These are phyloP conservation scores for Salix brachista DNA, from an alignment of 345 rosid genomes.

Conservation along the genomic window DNA sequence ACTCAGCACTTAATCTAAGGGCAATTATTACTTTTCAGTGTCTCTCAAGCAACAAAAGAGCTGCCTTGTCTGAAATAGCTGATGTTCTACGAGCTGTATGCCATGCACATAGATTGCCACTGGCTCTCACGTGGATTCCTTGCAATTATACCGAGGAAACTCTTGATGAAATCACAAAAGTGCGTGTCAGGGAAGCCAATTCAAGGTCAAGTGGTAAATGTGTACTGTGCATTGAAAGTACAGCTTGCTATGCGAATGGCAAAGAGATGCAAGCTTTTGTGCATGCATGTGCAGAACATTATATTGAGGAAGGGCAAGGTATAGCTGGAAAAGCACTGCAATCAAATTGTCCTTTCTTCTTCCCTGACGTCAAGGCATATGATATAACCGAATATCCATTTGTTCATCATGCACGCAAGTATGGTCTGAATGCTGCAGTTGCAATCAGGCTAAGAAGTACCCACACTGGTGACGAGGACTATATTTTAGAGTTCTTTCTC, in stretches of 20 bases:
- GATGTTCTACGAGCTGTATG: conserved; percentile 80
- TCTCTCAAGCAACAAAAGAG: conserved; percentile 62
- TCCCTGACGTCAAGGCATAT: conserved; percentile 68
- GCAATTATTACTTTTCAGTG: conserved; percentile 43
- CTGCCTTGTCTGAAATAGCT: conserved; percentile 69
- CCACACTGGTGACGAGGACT: conserved; percentile 64
- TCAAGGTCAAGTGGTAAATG: conserved; percentile 30
- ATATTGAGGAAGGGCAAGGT: conserved; percentile 78
- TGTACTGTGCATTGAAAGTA: conserved; percentile 57
- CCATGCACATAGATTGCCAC: conserved; percentile 76
- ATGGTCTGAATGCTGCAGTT: conserved; percentile 83
- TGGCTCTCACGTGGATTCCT: conserved; percentile 92
- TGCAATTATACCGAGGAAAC: conserved; percentile 45
- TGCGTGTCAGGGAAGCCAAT: conserved; percentile 39
- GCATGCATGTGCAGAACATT: conserved; percentile 71
- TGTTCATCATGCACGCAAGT: conserved; percentile 86
- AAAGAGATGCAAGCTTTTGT: conserved; percentile 68
- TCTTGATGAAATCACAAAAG: conserved; percentile 39
- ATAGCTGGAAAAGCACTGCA: conserved; percentile 75
- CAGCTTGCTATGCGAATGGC: conserved; percentile 74
- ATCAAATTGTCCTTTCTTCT: conserved; percentile 75
- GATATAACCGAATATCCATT: conserved; percentile 71
- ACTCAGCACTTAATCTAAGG: conserved; percentile 4
- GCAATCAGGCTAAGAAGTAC: conserved; percentile 87
- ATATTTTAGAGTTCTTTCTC: conserved; percentile 78